A percentile compares a stretch with the other conserved stretches of the same genome.
These are phyloP conservation scores for Dioszegia crocea DNA, from an alignment of 768 basidiomycete genomes.

Conservation along the genomic window DNA sequence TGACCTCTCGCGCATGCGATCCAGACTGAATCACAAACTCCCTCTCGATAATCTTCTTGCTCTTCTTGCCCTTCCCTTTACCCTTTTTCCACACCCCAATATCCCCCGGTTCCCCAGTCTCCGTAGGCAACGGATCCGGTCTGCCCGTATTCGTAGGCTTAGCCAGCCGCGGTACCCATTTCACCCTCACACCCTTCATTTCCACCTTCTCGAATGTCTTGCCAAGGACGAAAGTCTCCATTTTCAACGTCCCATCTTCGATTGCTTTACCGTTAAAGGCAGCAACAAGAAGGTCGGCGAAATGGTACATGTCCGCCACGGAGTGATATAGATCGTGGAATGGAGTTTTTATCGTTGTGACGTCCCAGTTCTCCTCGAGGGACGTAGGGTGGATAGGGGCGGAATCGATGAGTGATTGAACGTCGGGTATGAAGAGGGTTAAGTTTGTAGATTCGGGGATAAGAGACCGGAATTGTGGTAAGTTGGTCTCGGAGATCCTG, in stretches of 20 bases:
- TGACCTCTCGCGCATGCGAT: slow-evolving; percentile 70
- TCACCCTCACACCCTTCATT: slow-evolving; percentile 37
- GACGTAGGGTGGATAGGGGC: not conserved
- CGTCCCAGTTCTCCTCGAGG: slow-evolving; percentile 14
- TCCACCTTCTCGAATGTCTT: slow-evolving; percentile 35
- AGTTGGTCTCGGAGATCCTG: slow-evolving; percentile 14
- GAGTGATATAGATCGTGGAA: slow-evolving; percentile 47
- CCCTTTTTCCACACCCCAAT: not conserved
- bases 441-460: slow-evolving; percentile 13
- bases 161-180: slow-evolving; percentile 9
- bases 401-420: slow-evolving; percentile 29
- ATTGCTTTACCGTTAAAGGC: slow-evolving; percentile 21
- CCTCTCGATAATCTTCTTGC: slow-evolving; percentile 27
- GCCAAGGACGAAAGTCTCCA: slow-evolving; percentile 33
- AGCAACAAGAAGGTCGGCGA: slow-evolving; percentile 29
- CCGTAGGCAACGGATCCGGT: slow-evolving; percentile 14
- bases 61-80: slow-evolving; percentile 11
- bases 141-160: slow-evolving; percentile 8
- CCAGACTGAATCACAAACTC: slow-evolving; percentile 69
- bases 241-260: slow-evolving; percentile 9
- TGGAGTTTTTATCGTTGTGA: slow-evolving; percentile 24
- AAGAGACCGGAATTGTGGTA: slow-evolving; percentile 1
- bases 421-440: slow-evolving; percentile 22
- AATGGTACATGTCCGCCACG: slow-evolving; percentile 35
- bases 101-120: slow-evolving; percentile 2